Conservation (phyloP, 1,139 yeast genomes). For the Saccharomyces uvarum region DNA sequence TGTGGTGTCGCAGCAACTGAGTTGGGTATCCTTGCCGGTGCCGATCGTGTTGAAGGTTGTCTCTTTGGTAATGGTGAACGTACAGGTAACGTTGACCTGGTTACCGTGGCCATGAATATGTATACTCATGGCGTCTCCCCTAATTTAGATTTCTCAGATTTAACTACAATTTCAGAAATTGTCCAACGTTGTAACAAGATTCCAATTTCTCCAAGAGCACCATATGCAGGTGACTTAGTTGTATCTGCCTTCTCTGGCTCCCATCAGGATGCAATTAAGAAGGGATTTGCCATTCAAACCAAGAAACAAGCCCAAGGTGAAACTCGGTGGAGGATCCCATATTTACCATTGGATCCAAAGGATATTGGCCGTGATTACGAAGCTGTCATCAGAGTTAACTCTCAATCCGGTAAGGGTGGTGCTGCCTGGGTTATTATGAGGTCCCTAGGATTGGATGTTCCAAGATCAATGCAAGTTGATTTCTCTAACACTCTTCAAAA, state of each 20-base stretch:
- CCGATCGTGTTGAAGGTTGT: conserved; percentile 97
- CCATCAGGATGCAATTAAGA: conserved; percentile 97
- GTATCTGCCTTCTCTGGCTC: conserved; percentile 96
- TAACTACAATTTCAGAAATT: conserved; percentile 70
- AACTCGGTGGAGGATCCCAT: conserved; percentile 73
- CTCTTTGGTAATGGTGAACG: conserved; percentile 96
- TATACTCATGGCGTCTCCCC: conserved; percentile 93
- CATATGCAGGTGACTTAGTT: conserved; percentile 93
- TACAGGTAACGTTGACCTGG: conserved; percentile 94
- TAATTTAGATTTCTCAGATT: conserved; percentile 76
- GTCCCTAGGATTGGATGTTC: conserved; percentile 82
- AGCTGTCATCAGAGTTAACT: conserved; percentile 95
- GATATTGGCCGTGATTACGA: conserved; percentile 96
- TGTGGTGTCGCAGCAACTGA: conserved; percentile 99
- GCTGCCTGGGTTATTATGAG: conserved; percentile 95
- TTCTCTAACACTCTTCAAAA: conserved; percentile 79
- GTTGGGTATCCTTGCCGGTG: conserved; percentile 89
- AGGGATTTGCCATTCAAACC: conserved; percentile 69
- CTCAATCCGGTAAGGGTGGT: conserved; percentile 99
- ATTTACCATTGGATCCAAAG: conserved; percentile 91
- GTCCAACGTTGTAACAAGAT: conserved; percentile 93
- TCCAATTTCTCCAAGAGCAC: conserved; percentile 88
- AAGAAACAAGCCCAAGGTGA: conserved; percentile 41
- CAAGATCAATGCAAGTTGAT: conserved; percentile 84
- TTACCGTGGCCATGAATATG: conserved; percentile 83